Evolutionary conservation across 148 eudicot genomes (phyloP), one percentile per base, ranked within the genome.

Genomic region (Oxyria digyna): DNA sequence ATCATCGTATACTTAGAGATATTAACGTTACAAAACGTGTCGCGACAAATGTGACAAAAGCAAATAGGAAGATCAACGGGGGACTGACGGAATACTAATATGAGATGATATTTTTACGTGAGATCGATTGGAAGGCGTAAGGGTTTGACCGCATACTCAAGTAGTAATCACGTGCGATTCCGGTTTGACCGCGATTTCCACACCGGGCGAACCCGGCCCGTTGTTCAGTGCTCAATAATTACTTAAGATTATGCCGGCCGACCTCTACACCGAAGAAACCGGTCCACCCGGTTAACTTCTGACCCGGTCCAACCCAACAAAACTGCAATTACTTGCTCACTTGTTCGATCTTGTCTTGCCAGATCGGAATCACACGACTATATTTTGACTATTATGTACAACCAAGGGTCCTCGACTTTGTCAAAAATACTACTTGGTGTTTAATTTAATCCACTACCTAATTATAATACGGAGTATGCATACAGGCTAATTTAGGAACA

Each of bases 101-200:
- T n/a, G n/a, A n/a, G n/a, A n/a, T n/a, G n/a, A n/a, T n/a, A n/a
- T n/a, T n/a, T n/a, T n/a, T n/a, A n/a, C n/a, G n/a, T n/a, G 18
- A 29, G 37, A 27, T 12, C 11, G 6, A 27, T 10, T 26, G 18
- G 18, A 73, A 27, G 67, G 69, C 66, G 64, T 70, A 74, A 40
- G n/a, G n/a, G n/a, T n/a, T n/a, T n/a, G n/a, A n/a, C n/a, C n/a
- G n/a, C n/a, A n/a, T n/a, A n/a, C n/a, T n/a, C n/a, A n/a, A n/a
- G n/a, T n/a, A n/a, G n/a, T n/a, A n/a, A n/a, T 79, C 87, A 77
- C 87, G 87, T 84, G 83, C 82, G 74, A 75, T 27, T 15, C 62
- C 62, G 32, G 41, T 70, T 67, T 21, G 52, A 54, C 76, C 54
- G 27, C 55, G 59, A 69, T 69, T 31, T 8, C 9, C 38, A 38